Base-by-base conservation (phyloP, 148 eudicot genomes). In the Euryodendron excelsum region DNA sequence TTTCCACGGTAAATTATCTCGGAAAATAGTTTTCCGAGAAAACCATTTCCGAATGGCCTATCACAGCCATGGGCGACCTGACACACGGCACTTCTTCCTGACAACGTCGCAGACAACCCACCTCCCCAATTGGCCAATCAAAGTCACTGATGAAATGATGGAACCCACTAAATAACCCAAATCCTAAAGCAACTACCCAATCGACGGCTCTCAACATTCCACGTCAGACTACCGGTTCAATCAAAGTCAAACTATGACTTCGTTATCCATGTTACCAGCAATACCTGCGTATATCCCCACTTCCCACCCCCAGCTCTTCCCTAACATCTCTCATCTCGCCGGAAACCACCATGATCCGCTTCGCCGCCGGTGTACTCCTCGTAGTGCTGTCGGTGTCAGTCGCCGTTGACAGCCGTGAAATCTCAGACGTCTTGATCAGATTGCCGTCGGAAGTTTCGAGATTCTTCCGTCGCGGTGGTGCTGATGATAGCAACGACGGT, bases 391-490 rank as follows among this genome's bases (percentile, higher is more conserved):
- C 80, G 50, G 53, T 62, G 66, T 18, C 70, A 7, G 25, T 63
- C 76, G 84, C 74, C 37, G 80, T 76, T 8, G 50, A 78, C 11
- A 9, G 84, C 67, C 87, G 89, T 8, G 72, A 77, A n/a, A 31
- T 73, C 21, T 44, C 78, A 36, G 78, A 65, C 2, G 80, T 76
- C 23, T 67, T 79, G 67, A 73, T 88, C 62, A 79, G 74, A 65
- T 84, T 88, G 41, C 91, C 91, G 1, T 84, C 89, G 31, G 80
- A 83, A 45, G 80, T 75, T 53, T 39, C 79, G 67, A 76, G 77
- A 15, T 84, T 84, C 69, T 85, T 83, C 78, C 78, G 69, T 8
- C 62, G 61, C 8, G 70, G 28, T 15, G 79, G 18, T 7, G 48
- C 66, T 17, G 82, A 31, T 12, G 69, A 21, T 15, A 44, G 13